A percentile compares a stretch with the other conserved stretches of the same genome.
phyloP scores from a whole-genome alignment of 768 basidiomycete genomes.

The Termitomyces sp. region DNA sequence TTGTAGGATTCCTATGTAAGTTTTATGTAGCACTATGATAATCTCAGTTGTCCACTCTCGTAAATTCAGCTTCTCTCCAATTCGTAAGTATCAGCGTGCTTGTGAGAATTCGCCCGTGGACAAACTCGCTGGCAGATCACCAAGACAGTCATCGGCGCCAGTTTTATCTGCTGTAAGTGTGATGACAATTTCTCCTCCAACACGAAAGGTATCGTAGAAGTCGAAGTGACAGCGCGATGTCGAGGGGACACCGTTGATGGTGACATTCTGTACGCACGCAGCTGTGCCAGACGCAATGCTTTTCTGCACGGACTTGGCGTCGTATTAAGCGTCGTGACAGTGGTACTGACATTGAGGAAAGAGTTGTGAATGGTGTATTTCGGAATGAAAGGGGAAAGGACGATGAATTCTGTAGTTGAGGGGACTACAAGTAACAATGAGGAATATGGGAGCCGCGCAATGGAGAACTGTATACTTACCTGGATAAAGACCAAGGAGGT shows the following conservation, averaged over 20 bases:
- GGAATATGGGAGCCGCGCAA: background rate
- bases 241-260: constrained; percentile 48
- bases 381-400: constrained; percentile 66
- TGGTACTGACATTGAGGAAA: constrained; percentile 60
- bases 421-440: constrained; percentile 39
- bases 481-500: constrained; percentile 65
- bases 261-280: constrained; percentile 64
- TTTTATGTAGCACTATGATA: too few relatives aligned
- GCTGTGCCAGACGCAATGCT: constrained; percentile 53
- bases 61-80: too few relatives aligned
- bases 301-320: constrained; percentile 52
- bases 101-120: constrained; percentile 60
- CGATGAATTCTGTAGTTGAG: constrained; percentile 58
- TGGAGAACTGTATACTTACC: constrained; percentile 29
- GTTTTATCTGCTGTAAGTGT: constrained; percentile 57
- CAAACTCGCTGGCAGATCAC: constrained; percentile 54
- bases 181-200: constrained; percentile 63
- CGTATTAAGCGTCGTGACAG: constrained; percentile 57
- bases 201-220: constrained; percentile 65
- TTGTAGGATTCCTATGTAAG: too few relatives aligned
- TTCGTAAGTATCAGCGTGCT: too few relatives aligned
- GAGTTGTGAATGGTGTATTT: constrained; percentile 71
- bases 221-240: constrained; percentile 62
- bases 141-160: constrained; percentile 49
- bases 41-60: too few relatives aligned